Conservation (phyloP, 176 grass and related monocot genomes). For the Avena eriantha region DNA sequence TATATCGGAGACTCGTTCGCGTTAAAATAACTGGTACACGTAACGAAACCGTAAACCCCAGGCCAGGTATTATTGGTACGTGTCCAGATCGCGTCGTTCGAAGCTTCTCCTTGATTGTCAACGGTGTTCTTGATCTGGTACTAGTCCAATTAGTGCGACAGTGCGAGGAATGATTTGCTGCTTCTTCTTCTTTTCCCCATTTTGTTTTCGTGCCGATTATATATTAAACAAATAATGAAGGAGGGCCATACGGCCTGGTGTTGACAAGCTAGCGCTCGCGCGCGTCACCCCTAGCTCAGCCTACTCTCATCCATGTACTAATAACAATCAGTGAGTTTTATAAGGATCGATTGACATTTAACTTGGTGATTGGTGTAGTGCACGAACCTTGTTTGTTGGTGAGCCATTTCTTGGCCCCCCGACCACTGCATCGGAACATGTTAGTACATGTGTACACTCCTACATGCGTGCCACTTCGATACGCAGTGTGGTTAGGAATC, state of each 20-base stretch:
- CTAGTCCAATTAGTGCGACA: not conserved
- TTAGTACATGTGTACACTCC: not conserved
- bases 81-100: not conserved
- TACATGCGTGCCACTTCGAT: not conserved
- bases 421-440: not conserved
- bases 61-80: not conserved
- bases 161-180: not conserved
- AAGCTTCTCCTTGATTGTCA: constrained; percentile 4
- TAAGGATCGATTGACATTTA: not conserved
- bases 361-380: not conserved
- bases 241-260: not conserved
- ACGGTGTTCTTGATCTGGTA: constrained; percentile 14
- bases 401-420: not conserved
- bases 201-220: not conserved
- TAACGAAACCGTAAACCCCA: not conserved
- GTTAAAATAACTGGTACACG: not conserved
- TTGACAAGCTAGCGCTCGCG: constrained; percentile 31
- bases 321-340: not conserved
- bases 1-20: too few relatives aligned
- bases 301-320: not conserved
- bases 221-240: not conserved
- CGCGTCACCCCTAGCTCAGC: constrained; percentile 37
- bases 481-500: not conserved
- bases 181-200: not conserved
- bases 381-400: not conserved